These are phyloP conservation scores for Tolypocladium guangdongense DNA, from an alignment of 2,329 filamentous ascomycete species.

Conservation along the genomic window DNA sequence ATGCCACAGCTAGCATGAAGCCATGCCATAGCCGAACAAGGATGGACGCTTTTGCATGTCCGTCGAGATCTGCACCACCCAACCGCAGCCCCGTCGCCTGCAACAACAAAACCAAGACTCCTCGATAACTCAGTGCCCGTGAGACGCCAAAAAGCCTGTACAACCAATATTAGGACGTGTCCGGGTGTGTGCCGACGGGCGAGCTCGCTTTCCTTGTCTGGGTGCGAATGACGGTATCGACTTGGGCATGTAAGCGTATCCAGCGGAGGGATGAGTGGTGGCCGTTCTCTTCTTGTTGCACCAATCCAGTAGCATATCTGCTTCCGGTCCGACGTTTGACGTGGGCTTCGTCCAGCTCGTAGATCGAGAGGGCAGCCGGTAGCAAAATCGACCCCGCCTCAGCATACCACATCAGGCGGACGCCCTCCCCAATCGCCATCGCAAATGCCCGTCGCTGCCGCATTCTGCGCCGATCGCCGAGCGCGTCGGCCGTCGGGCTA, in stretches of 20 bases:
- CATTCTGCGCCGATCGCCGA: neutral
- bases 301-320: neutral
- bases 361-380: neutral
- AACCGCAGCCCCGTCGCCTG: neutral
- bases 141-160: neutral
- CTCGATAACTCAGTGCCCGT: neutral
- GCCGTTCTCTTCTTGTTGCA: neutral
- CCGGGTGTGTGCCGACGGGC: neutral
- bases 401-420: neutral
- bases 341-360: neutral
- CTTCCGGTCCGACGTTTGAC: neutral
- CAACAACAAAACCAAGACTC: neutral
- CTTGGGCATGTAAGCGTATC: neutral
- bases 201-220: neutral
- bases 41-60: neutral
- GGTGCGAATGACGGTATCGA: neutral
- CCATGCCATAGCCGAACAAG: neutral
- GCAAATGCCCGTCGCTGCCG: neutral
- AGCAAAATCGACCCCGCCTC: neutral
- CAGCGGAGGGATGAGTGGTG: neutral
- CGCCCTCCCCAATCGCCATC: neutral
- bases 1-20: neutral
- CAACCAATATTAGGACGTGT: neutral
- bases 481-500: constrained; percentile 14
- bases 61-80: neutral